Base-by-base conservation (phyloP, 1,139 yeast genomes). In the Torulaspora pretoriensis region DNA sequence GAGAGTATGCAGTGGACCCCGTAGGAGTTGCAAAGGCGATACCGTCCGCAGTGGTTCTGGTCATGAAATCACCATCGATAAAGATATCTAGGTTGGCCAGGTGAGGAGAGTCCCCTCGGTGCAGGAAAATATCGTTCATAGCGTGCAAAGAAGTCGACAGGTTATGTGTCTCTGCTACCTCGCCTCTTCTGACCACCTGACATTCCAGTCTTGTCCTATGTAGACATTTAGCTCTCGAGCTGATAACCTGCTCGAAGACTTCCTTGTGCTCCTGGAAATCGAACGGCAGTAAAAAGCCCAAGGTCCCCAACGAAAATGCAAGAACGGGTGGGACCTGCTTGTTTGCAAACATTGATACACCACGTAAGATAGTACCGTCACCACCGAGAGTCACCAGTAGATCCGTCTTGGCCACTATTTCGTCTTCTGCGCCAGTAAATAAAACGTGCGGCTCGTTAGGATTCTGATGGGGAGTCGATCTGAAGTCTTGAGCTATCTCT, bases 1-100 rank as follows among this genome's bases (percentile, higher is more conserved):
- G 70, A 0, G 96, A 86, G 63, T 90, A 90, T 0, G 97, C 97
- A 0, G 97, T 90, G 7, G 96, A 86, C 0, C 97, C 97, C 0
- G 97, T 90, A 8, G 97, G 97, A 0, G 97, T 85, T 8, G 94
- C 75, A 41, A 88, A 72, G 7, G 83, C 78, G 12, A 90, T 77
- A 16, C 97, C 97, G 64, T 90, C 97, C 0, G 95, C 96, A 0
- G 90, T 85, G 7, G 96, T 89, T 43, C 92, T 78, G 8, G 98
- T 90, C 46, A 90, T 71, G 57, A 82, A 83, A 59, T 84, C 83
- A 27, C 84, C 86, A 63, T 89, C 94, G 23, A 89, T 82, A 54
- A 73, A 80, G 13, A 90, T 82, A 55, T 90, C 96, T 46, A 90
- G 70, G 45, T 87, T 80, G 2, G 94, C 81, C 53, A 90, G 73